Base-by-base conservation (phyloP, 805 yeast species). In the Myxozyma monticola region DNA sequence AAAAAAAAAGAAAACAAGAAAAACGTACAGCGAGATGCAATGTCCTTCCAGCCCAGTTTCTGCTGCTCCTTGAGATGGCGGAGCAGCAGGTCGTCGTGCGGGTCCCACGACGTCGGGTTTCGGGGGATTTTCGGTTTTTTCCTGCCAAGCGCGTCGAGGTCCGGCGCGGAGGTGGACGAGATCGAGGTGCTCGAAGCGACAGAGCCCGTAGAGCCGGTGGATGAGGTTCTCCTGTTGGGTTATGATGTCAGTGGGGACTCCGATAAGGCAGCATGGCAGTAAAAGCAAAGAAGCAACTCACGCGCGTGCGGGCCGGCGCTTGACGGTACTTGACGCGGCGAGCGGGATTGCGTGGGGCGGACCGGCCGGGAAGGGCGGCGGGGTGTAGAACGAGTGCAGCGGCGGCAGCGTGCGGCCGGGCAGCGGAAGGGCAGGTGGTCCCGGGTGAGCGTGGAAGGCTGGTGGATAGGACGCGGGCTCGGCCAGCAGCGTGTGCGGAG, bases 11-110 rank as follows among this genome's bases (percentile, higher is more conserved):
- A 34, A 21, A 4, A 34, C 2, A 6, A 25, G 2, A 10, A 12
- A 39, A 28, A 51, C 59, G 28, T 42, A 56, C 60, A 88, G 62
- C 84, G 85, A 29, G 82, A 76, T 1, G 93, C 83, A 43, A 88
- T 87, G 59, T 88, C 95, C 66, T 88, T 81, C 96, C 96, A 88
- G 1, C 96, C 96, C 59, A 87, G 74, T 65, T 85, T 85, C 65
- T 83, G 86, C 54, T 81, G 81, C 65, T 88, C 96, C 68, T 88
- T 88, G 62, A 88, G 74, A 61, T 84, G 86, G 45, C 93, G 76
- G 44, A 86, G 69, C 24, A 85, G 64, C 46, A 80, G 69, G 62
- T 86, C 95, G 62, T 86, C 95, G 58, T 81, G 79, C 1, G 88
- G 83, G 42, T 86, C 84, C 95, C 95, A 86, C 0, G 91, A 77